phyloP scores from a whole-genome alignment of 768 basidiomycete species.

The Agaricus sinodeliciosus region DNA sequence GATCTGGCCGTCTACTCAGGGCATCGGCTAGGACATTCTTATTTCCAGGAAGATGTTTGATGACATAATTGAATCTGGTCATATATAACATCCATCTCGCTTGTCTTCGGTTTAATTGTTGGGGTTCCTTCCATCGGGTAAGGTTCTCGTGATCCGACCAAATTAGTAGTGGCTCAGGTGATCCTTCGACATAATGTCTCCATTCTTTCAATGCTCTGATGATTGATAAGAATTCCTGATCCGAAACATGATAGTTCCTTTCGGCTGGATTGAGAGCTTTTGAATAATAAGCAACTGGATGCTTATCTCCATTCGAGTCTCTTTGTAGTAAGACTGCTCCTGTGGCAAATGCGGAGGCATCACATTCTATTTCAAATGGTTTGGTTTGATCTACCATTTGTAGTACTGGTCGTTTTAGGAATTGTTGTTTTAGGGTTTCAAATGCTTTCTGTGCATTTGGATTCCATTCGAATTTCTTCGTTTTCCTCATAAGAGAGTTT shows the following conservation, averaged over 20 bases:
- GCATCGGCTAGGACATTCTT: not conserved
- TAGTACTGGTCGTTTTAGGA: not conserved
- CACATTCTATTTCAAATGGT: conserved; percentile 6
- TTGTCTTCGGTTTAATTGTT: not conserved
- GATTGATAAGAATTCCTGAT: not conserved
- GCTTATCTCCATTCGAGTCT: no score
- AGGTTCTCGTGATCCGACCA: no score
- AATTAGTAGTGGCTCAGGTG: no score
- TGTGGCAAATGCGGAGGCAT: not conserved
- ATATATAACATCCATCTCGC: not conserved
- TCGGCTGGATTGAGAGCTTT: not conserved
- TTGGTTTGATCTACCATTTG: not conserved
- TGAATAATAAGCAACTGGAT: no score
- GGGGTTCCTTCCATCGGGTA: not conserved
- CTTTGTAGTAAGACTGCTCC: no score
- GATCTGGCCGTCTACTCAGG: no score
- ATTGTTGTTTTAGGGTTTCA: conserved; percentile 15
- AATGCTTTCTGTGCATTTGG: conserved; percentile 10
- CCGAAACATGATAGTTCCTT: not conserved
- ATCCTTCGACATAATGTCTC: not conserved
- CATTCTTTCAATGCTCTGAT: conserved; percentile 1
- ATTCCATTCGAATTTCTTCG: not conserved
- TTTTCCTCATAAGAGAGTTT: not conserved
- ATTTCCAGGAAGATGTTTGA: no score
- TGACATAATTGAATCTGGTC: no score